Evolutionary conservation across 176 grass and related monocot genomes (phyloP).

Genomic region (Elaeis guineensis): DNA sequence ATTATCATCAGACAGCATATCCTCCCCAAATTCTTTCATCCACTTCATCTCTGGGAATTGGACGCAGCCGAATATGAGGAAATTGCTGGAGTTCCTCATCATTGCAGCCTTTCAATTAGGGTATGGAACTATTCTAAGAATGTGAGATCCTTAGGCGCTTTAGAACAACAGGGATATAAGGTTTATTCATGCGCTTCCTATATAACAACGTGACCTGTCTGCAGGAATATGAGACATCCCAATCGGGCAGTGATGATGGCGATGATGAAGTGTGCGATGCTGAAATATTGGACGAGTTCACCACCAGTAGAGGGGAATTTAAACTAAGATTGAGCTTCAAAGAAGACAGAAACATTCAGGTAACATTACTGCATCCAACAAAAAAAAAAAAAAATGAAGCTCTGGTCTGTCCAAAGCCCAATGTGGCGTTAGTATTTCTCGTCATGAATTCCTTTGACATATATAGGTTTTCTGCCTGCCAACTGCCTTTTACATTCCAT

Average conservation of each 20-base stretch:
- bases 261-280: slow-evolving; percentile 30
- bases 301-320: slow-evolving; percentile 76
- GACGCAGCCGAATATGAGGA: slow-evolving; percentile 96
- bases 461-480: too few species aligned
- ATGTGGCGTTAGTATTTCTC: too few species aligned
- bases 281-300: slow-evolving; percentile 80
- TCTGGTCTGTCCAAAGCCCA: too few species aligned
- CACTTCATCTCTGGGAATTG: slow-evolving; percentile 47
- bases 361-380: neutral
- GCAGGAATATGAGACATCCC: slow-evolving; percentile 37
- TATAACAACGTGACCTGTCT: neutral
- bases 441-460: too few species aligned
- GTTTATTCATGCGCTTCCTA: too few species aligned
- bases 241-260: slow-evolving; percentile 22
- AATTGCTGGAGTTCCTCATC: slow-evolving; percentile 34
- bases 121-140: slow-evolving; percentile 13
- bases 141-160: too few species aligned
- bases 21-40: slow-evolving; percentile 72
- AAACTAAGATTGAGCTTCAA: slow-evolving; percentile 49
- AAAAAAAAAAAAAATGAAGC: too few species aligned
- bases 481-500: too few species aligned
- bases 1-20: slow-evolving; percentile 66
- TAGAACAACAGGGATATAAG: too few species aligned
- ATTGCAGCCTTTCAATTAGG: slow-evolving; percentile 12
- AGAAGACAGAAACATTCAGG: slow-evolving; percentile 57